These are phyloP conservation scores for Blastobotrys illinoisensis DNA, from an alignment of 1,139 yeast genomes.

Conservation along the genomic window DNA sequence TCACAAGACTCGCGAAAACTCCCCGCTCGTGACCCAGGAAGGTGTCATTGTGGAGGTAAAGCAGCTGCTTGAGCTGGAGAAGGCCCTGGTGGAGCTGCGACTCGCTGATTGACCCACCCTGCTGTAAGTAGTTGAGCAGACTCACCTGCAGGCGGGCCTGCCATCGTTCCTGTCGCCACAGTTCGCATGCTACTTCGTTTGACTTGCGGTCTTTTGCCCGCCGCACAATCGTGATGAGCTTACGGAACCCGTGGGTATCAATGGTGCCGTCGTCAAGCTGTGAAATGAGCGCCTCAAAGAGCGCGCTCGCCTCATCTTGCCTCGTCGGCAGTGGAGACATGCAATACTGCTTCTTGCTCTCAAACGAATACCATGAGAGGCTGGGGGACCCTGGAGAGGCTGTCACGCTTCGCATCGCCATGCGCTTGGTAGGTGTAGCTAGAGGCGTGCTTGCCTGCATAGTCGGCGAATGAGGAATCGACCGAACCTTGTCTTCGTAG, in stretches of 20 bases:
- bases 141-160: constrained; percentile 15
- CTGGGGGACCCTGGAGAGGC: neutral
- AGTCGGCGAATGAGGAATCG: neutral
- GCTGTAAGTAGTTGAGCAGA: constrained; percentile 16
- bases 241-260: constrained; percentile 24
- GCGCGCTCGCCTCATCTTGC: constrained; percentile 20
- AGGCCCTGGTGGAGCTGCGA: constrained; percentile 21
- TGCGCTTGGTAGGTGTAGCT: constrained; percentile 1
- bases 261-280: constrained; percentile 19
- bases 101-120: constrained; percentile 13
- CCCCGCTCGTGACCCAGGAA: constrained; percentile 13
- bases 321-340: constrained; percentile 21
- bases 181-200: constrained; percentile 16
- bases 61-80: constrained; percentile 20
- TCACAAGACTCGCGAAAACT: constrained; percentile 16
- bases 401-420: neutral
- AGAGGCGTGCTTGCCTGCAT: neutral
- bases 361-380: constrained; percentile 19
- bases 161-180: constrained; percentile 21
- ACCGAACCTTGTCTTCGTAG: constrained; percentile 5
- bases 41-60: constrained; percentile 12
- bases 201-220: constrained; percentile 13
- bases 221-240: constrained; percentile 20
- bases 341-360: constrained; percentile 19
- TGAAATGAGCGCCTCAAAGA: constrained; percentile 19